A percentile compares a stretch with the other conserved stretches of the same genome.
These are phyloP conservation scores for Spiromastix sp. DNA, from an alignment of 2,329 filamentous ascomycete genomes.

Conservation along the genomic window DNA sequence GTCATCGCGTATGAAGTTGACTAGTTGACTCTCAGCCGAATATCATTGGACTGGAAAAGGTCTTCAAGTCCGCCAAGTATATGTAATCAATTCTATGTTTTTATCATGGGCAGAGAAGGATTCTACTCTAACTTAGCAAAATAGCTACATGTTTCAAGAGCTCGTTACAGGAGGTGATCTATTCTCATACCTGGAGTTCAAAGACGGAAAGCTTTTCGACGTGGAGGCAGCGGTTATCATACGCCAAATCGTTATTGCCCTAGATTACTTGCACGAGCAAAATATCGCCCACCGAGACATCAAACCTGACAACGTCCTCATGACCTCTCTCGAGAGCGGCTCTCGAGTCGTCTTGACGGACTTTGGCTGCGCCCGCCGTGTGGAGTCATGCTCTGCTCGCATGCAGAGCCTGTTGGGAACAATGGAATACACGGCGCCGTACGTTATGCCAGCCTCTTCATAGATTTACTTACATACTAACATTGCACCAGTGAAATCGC, in stretches of 20 bases:
- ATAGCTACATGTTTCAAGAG: conserved; percentile 51
- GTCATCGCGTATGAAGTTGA: too few relatives aligned
- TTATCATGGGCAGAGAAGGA: conserved; percentile 6
- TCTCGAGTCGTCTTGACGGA: conserved; percentile 49
- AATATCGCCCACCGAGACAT: conserved; percentile 52
- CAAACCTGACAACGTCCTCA: conserved; percentile 54
- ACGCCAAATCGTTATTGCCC: conserved; percentile 45
- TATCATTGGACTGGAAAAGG: conserved; percentile 47
- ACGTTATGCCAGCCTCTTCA: conserved; percentile 21
- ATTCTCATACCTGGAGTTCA: conserved; percentile 47
- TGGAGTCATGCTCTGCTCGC: conserved; percentile 23
- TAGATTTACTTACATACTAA: conserved; percentile 6
- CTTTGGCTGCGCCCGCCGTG: conserved; percentile 45
- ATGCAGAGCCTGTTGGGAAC: conserved; percentile 49
- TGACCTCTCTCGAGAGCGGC: conserved; percentile 42
- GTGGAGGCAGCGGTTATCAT: conserved; percentile 45
- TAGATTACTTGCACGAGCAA: conserved; percentile 47
- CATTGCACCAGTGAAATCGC: too few relatives aligned
- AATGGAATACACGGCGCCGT: conserved; percentile 49
- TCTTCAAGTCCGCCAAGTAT: conserved; percentile 42
- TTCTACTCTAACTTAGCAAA: conserved; percentile 8
- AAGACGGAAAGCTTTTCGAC: conserved; percentile 37
- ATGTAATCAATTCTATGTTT: conserved; percentile 45
- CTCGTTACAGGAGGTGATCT: conserved; percentile 51
- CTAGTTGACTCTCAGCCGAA: conserved; percentile 49